phyloP scores from a whole-genome alignment of 108 stramenopile genomes.

The Skeletonema costatum region DNA sequence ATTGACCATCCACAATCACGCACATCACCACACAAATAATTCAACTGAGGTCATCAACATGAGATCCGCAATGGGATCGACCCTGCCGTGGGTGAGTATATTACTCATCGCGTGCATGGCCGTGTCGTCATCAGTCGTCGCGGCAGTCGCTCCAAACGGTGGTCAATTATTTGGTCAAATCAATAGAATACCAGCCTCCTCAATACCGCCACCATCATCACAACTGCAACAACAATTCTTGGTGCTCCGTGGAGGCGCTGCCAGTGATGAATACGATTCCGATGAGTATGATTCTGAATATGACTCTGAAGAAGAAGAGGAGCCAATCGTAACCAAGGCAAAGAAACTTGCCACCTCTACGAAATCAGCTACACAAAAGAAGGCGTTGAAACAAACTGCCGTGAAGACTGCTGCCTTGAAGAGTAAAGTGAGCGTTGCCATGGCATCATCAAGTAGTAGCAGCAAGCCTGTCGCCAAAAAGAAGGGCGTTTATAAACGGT shows the following conservation, averaged over 20 bases:
- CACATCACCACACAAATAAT: background rate
- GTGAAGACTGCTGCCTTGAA: constrained; percentile 42
- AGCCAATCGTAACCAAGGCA: constrained; percentile 41
- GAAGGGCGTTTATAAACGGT: constrained; percentile 45
- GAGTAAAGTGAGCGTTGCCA: constrained; percentile 32
- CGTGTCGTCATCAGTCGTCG: background rate
- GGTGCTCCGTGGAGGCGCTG: constrained; percentile 29
- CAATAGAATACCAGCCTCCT: background rate
- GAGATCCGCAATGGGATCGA: background rate
- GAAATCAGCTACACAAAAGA: constrained; percentile 45
- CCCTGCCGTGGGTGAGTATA: background rate
- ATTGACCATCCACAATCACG: no score
- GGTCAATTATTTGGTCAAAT: background rate
- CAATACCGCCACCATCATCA: background rate
- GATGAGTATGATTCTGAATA: constrained; percentile 51
- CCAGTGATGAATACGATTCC: constrained; percentile 40
- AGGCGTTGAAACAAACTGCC: constrained; percentile 13
- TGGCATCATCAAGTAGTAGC: constrained; percentile 28
- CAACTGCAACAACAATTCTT: constrained; percentile 1
- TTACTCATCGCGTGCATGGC: background rate
- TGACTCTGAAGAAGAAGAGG: constrained; percentile 63
- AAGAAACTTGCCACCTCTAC: constrained; percentile 49
- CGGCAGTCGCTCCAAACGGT: background rate
- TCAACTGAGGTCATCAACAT: background rate
- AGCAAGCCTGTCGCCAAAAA: constrained; percentile 28